Conservation (phyloP, 192 early-diverging fungal species). For the Gaertneriomyces semiglobifer region DNA sequence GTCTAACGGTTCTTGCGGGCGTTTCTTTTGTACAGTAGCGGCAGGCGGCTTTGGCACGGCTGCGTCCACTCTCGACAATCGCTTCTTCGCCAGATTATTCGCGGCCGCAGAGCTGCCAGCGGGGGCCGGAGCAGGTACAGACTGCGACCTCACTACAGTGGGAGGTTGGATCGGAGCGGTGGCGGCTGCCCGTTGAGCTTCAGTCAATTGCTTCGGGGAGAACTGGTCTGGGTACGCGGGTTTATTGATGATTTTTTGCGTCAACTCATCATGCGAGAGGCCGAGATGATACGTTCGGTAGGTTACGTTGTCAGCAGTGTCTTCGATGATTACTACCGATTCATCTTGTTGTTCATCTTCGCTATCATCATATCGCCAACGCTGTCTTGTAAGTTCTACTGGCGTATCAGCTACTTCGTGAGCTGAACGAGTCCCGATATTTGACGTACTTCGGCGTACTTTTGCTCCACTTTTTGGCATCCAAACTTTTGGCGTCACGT, state of each 20-base stretch:
- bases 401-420: no score
- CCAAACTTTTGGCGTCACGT: conserved; percentile 27
- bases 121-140: background rate
- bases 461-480: conserved; percentile 1
- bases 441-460: background rate
- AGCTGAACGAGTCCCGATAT: background rate
- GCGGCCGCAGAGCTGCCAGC: background rate
- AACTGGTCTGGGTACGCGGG: conserved; percentile 30
- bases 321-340: conserved; percentile 3
- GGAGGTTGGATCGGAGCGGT: conserved; percentile 7
- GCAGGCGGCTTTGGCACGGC: conserved; percentile 14
- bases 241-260: conserved; percentile 10
- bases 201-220: conserved; percentile 5
- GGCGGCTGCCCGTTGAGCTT: conserved; percentile 28
- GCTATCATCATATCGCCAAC: conserved; percentile 24
- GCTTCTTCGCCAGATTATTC: conserved; percentile 23
- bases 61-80: conserved; percentile 12
- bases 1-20: conserved; percentile 17
- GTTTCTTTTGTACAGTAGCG: conserved; percentile 18
- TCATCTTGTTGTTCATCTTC: conserved; percentile 32
- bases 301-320: conserved; percentile 11
- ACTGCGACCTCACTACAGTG: conserved; percentile 21
- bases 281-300: no score
- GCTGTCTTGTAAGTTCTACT: background rate
- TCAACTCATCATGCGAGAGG: no score